phyloP scores from a whole-genome alignment of 345 rosid genomes.

The Camelina hispida region DNA sequence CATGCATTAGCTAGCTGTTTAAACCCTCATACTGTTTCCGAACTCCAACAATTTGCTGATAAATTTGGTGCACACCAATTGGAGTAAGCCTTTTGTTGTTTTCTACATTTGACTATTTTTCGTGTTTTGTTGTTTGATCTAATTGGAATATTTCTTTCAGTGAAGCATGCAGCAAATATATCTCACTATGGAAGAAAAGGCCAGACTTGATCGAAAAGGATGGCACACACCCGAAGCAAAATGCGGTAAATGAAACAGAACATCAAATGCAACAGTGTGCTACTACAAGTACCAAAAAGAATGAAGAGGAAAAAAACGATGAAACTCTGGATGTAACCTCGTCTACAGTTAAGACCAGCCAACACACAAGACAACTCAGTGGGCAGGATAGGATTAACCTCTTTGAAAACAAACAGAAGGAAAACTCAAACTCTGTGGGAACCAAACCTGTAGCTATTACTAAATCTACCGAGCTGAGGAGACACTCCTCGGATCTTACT shows the following conservation, averaged over 20 bases:
- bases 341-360: conserved; percentile 50
- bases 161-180: conserved; percentile 77
- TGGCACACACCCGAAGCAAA: conserved; percentile 39
- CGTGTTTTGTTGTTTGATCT: conserved; percentile 6
- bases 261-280: conserved; percentile 30
- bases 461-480: conserved; percentile 73
- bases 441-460: conserved; percentile 57
- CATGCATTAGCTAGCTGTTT: conserved; percentile 86
- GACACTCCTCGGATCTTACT: conserved; percentile 72
- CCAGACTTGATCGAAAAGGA: conserved; percentile 58
- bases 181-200: conserved; percentile 71
- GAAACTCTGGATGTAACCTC: conserved; percentile 45
- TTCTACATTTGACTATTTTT: not conserved
- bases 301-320: conserved; percentile 54
- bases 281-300: conserved; percentile 39
- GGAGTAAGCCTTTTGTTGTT: conserved; percentile 57
- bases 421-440: conserved; percentile 59
- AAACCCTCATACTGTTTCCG: conserved; percentile 61
- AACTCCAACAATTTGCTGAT: conserved; percentile 82
- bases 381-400: conserved; percentile 95
- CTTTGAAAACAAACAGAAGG: conserved; percentile 91
- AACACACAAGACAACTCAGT: conserved; percentile 74
- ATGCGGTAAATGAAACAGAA: conserved; percentile 44
- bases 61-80: conserved; percentile 74
- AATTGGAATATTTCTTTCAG: conserved; percentile 47